These are phyloP conservation scores for Didymosphaeria variabile DNA, from an alignment of 2,329 filamentous ascomycete genomes.

Conservation along the genomic window DNA sequence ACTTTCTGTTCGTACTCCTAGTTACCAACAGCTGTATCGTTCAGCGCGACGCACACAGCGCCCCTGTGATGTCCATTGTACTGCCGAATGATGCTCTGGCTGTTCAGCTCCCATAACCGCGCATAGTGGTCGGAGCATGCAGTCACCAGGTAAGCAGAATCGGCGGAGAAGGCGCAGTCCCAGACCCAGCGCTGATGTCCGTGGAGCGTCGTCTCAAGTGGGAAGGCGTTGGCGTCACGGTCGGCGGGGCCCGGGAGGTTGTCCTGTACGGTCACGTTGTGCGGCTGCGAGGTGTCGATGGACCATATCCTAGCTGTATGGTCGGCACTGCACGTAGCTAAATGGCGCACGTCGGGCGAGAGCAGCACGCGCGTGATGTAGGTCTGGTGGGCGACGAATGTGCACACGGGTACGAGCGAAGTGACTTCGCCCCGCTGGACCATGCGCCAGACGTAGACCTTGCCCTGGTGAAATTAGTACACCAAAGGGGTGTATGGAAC, in stretches of 20 bases:
- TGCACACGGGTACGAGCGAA: slow-evolving; percentile 83
- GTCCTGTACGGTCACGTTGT: slow-evolving; percentile 45
- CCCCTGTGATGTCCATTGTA: slow-evolving; percentile 95
- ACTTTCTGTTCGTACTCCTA: slow-evolving; percentile 21
- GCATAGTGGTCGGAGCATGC: slow-evolving; percentile 95
- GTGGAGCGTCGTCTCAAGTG: slow-evolving; percentile 84
- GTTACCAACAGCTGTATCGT: slow-evolving; percentile 67
- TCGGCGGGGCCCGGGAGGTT: slow-evolving; percentile 45
- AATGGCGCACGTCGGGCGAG: slow-evolving; percentile 91
- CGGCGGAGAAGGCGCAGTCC: slow-evolving; percentile 95
- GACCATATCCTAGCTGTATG: slow-evolving; percentile 98
- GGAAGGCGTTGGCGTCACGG: slow-evolving; percentile 67
- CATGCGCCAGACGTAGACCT: slow-evolving; percentile 97
- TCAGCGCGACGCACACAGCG: slow-evolving; percentile 90
- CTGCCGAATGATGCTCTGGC: slow-evolving; percentile 89
- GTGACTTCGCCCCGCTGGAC: slow-evolving; percentile 84
- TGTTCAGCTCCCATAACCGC: slow-evolving; percentile 85
- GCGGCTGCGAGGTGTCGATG: slow-evolving; percentile 65
- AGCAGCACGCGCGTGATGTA: slow-evolving; percentile 93
- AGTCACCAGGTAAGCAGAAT: slow-evolving; percentile 91
- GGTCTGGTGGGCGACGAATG: slow-evolving; percentile 89
- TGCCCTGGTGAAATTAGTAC: slow-evolving; percentile 68
- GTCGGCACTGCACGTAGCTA: slow-evolving; percentile 92
- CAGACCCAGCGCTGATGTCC: slow-evolving; percentile 97
- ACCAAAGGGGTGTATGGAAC: background rate